Evolutionary conservation across 306 rosid genomes (phyloP).

Genomic region (Casuarina equisetifolia): DNA sequence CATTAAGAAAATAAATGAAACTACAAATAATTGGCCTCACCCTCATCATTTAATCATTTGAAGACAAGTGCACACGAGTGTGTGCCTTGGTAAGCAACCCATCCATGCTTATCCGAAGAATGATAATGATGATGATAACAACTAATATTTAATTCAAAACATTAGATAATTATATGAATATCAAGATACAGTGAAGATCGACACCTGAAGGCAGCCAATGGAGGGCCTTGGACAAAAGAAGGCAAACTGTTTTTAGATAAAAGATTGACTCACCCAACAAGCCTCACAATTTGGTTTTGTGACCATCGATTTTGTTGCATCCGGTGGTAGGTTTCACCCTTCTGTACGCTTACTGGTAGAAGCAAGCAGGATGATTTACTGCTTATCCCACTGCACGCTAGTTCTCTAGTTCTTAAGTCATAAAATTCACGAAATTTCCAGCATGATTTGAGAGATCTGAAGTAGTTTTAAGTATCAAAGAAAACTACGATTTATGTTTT

Average conservation of each 20-base stretch:
- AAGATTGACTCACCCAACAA: background rate
- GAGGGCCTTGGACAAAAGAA: slow-evolving; percentile 11
- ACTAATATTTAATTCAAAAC: slow-evolving; percentile 13
- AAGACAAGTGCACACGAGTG: slow-evolving; percentile 46
- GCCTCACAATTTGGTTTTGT: slow-evolving; percentile 10
- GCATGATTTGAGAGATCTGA: background rate
- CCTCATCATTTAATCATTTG: slow-evolving; percentile 32
- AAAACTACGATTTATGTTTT: background rate
- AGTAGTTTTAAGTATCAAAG: background rate
- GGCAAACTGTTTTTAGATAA: slow-evolving; percentile 6
- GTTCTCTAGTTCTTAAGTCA: background rate
- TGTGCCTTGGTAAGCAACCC: slow-evolving; percentile 45
- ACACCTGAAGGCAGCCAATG: slow-evolving; percentile 23
- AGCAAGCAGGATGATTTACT: background rate
- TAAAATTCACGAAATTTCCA: background rate
- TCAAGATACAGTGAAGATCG: slow-evolving; percentile 14
- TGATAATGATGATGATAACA: slow-evolving; percentile 39
- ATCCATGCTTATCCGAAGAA: slow-evolving; percentile 58
- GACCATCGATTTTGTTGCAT: background rate
- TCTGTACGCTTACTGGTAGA: background rate
- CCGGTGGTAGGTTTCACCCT: no score
- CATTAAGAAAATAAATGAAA: slow-evolving; percentile 23
- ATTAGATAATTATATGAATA: slow-evolving; percentile 15
- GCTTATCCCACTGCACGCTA: background rate
- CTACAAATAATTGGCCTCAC: slow-evolving; percentile 33